A percentile compares a stretch with the other conserved stretches of the same genome.
phyloP scores from a whole-genome alignment of 2,329 filamentous ascomycete genomes.

The Scytalidium lignicola region DNA sequence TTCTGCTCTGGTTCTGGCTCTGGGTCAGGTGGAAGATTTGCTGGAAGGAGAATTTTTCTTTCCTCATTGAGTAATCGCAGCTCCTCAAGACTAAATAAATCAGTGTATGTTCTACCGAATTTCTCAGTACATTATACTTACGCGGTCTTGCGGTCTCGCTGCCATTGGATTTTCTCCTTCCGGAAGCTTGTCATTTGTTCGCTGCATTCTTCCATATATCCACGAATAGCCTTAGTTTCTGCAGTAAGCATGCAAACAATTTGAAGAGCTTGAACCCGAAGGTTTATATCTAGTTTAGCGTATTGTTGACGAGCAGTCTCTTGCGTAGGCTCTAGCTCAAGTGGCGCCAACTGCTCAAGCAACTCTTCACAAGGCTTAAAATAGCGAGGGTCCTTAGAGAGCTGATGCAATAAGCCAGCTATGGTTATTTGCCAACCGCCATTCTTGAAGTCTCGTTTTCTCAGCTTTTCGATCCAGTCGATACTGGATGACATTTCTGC shows the following conservation, averaged over 20 bases:
- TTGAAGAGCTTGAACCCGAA: slow-evolving; percentile 74
- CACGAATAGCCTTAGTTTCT: slow-evolving; percentile 79
- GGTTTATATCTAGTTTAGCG: slow-evolving; percentile 72
- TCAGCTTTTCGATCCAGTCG: slow-evolving; percentile 80
- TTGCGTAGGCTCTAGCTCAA: slow-evolving; percentile 67
- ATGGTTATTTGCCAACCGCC: slow-evolving; percentile 92
- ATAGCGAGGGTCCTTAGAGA: slow-evolving; percentile 70
- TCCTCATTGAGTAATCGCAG: slow-evolving; percentile 67
- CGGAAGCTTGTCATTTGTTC: slow-evolving; percentile 92
- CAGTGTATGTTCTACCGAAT: slow-evolving; percentile 16
- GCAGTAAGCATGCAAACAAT: slow-evolving; percentile 81
- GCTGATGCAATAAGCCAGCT: slow-evolving; percentile 77
- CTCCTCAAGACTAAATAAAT: slow-evolving; percentile 57
- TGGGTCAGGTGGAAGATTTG: slow-evolving; percentile 64
- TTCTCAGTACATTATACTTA: slow-evolving; percentile 34
- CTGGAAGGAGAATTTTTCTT: slow-evolving; percentile 65
- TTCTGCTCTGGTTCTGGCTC: slow-evolving; percentile 42
- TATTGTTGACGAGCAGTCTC: slow-evolving; percentile 73
- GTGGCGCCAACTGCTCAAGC: slow-evolving; percentile 73
- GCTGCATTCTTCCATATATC: slow-evolving; percentile 86
- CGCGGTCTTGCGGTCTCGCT: slow-evolving; percentile 68
- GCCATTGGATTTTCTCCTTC: slow-evolving; percentile 92
- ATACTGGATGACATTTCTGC: slow-evolving; percentile 69
- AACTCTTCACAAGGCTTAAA: slow-evolving; percentile 73
- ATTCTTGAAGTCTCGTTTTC: slow-evolving; percentile 76